Evolutionary conservation across 108 stramenopile species (phyloP), one percentile per base, ranked within the genome.

Genomic region (Skeletonema tropicum): DNA sequence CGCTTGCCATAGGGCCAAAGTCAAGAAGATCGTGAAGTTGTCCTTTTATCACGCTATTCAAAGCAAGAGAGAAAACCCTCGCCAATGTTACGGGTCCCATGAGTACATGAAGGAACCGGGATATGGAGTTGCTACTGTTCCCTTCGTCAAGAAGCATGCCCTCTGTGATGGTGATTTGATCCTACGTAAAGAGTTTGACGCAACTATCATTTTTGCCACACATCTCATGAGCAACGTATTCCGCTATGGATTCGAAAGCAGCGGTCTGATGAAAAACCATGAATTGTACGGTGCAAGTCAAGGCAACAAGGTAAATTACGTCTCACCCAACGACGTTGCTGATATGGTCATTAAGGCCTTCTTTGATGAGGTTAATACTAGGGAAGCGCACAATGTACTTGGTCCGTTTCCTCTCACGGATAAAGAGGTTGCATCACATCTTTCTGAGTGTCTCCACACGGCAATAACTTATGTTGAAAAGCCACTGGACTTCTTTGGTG

Each of bases 201-300:
- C 64, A 35, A 82, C 80, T 11, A 85, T 85, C 45, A 60, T 85
- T 29, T 73, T 62, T 46, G 76, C 84, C 30, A 71, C 68, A 14
- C 84, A 85, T 76, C 71, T 81, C 52, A 85, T 85, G 84, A 77
- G 76, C 17, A 82, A 82, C 45, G 64, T 73, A 8, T 60, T 76
- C 21, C 58, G 49, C 15, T 71, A 64, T 19, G 52, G 52, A 7
- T 55, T 55, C 23, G 23, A 55, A 23, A 25, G 52, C 8, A 71
- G 81, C 55, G 69, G 80, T 3, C 26, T 85, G 57, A 68, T 58
- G 45, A 61, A 75, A 32, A 32, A 67, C 15, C 35, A 62, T 23
- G 32, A 58, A 21, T 80, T 84, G 21, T 85, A 82, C 35, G 80
- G 80, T 3, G 79, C 84, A 3, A 77, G 79, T 5, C 49, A 45